These are phyloP conservation scores for Syzygium malaccense DNA, from an alignment of 441 rosid species.

Conservation along the genomic window DNA sequence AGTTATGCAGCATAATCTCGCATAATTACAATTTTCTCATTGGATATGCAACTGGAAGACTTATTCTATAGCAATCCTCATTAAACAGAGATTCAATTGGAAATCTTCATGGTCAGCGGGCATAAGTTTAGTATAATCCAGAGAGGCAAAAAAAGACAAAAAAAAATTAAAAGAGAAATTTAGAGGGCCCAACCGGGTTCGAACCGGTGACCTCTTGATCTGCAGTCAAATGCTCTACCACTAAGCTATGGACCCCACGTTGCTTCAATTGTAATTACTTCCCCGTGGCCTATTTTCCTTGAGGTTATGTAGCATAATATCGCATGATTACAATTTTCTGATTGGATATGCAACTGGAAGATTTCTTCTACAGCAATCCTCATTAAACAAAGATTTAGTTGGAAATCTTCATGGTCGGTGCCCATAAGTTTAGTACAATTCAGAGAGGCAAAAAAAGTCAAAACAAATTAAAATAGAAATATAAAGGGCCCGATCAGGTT, in stretches of 20 bases:
- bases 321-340: too few species aligned
- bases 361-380: too few species aligned
- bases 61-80: too few species aligned
- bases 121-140: too few species aligned
- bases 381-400: background rate
- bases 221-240: constrained; percentile 95
- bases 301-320: background rate
- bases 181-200: constrained; percentile 65
- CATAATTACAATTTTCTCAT: too few species aligned
- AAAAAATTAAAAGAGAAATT: background rate
- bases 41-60: too few species aligned
- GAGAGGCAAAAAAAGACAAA: background rate
- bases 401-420: background rate
- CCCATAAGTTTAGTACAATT: too few species aligned
- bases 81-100: background rate
- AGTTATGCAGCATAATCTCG: too few species aligned
- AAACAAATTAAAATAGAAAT: background rate
- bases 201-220: constrained; percentile 94
- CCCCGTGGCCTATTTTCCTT: too few species aligned
- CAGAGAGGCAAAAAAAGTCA: background rate
- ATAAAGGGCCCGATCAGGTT: constrained; percentile 58
- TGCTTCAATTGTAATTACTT: accelerated
- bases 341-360: too few species aligned
- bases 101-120: too few species aligned
- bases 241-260: constrained; percentile 70